Evolutionary conservation across 805 yeast genomes (phyloP), one percentile per base, ranked within the genome.

Genomic region (Saccharomyces eubayanus): DNA sequence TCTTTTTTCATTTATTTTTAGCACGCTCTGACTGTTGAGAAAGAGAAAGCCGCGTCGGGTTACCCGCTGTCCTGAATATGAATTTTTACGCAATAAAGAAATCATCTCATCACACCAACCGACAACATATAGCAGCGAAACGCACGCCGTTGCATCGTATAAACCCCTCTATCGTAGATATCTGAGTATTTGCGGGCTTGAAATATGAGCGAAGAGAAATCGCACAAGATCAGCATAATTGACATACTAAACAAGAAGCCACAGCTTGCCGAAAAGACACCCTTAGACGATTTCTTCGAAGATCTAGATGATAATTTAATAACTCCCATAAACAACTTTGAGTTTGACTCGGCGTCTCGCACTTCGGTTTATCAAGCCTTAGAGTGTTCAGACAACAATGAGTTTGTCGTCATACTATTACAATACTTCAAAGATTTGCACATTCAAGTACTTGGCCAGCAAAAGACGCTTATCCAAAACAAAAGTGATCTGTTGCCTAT

Each of bases 401-500:
- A 57, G 0, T 59, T 73, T 16, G 60, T 62, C 5, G 52, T 55
- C 5, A 24, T 29, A 2, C 49, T 72, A 20, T 40, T 62, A 11
- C 16, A 47, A 1, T 50, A 57, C 11, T 51, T 69, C 5, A 41
- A 27, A 8, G 46, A 51, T 28, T 53, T 67, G 28, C 56, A 62
- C 53, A 40, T 16, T 6, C 50, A 58, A 27, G 54, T 61, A 1
- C 10, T 46, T 20, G 48, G 53, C 5, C 54, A 53, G 40, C 59
- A 64, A 40, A 9, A 16, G 49, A 5, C 52, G 31, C 49, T 50
- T 14, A 28, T 47, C 48, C 45, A 47, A 24, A 36, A 52, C 2
- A 66, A 62, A 6, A 62, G 58, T 31, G 56, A 63, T 28, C 54
- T 74, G 47, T 57, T 87, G 10, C 74, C 85, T 8, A 84, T 92